Evolutionary conservation across 1,284 basidiomycete species (phyloP), one percentile per base, ranked within the genome.

Genomic region (Chiua sp.): DNA sequence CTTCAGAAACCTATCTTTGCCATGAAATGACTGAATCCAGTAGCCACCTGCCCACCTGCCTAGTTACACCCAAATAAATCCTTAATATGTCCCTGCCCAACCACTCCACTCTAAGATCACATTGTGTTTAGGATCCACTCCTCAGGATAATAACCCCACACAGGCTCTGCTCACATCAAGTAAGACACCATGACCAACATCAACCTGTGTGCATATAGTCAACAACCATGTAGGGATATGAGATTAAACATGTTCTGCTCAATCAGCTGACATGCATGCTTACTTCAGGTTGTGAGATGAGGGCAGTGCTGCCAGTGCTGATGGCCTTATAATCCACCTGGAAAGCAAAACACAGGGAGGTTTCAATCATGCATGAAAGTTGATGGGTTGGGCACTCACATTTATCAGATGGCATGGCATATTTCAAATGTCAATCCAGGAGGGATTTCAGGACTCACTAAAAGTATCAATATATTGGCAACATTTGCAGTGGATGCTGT

Each of bases 101-200:
- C 5, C 5, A 26, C 26, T 26, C 5, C 26, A 26, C 26, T 5
- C 5, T 26, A 26, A 26, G 26, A 26, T 26, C 26, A 26, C 26
- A 26, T 26, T 26, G 26, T 26, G 26, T 26, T 26, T 5, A 26
- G 26, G 26, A 26, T 5, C 26, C 26, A 26, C 26, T 26, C 26
- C 26, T 26, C 26, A 26, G 26, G 26, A 5, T 26, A 26, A 26
- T 26, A 26, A 26, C 26, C 26, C 26, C 26, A 26, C 26, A 26
- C 26, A 26, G 26, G 26, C 26, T 26, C 5, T 26, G 26, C 26
- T 26, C 26, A 26, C 74, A 78, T 75, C n/a, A 82, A 64, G 30
- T 80, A 71, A 5, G 79, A 78, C 4, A 79, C 76, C 74, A 81
- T 71, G 11, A 75, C 69, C 4, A 76, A 75, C 1, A 77, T 79